Evolutionary conservation across 75 land plant genomes (phyloP).

Genomic region (Larix kaempferi): DNA sequence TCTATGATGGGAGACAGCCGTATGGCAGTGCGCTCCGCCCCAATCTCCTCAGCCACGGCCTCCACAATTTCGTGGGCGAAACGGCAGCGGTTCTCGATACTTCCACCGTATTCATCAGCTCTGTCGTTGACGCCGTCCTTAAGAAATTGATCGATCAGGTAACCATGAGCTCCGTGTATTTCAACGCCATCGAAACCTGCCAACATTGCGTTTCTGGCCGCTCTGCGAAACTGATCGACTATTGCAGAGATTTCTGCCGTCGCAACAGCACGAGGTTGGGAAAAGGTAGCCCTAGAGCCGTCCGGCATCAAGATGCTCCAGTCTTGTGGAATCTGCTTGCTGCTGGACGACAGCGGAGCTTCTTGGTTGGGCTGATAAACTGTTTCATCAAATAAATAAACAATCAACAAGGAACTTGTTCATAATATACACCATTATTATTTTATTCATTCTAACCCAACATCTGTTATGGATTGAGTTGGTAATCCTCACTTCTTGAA

Average conservation of each 20-base stretch:
- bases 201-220: slow-evolving; percentile 19
- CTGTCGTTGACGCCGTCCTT: slow-evolving; percentile 88
- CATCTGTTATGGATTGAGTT: not conserved
- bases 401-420: no score
- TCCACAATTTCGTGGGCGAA: slow-evolving; percentile 44
- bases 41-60: slow-evolving; percentile 45
- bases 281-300: slow-evolving; percentile 9
- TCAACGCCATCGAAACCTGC: slow-evolving; percentile 81
- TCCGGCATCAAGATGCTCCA: slow-evolving; percentile 14
- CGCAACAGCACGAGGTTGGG: slow-evolving; percentile 17
- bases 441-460: not conserved
- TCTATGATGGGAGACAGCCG: slow-evolving; percentile 74
- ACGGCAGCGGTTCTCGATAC: slow-evolving; percentile 54
- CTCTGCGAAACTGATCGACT: slow-evolving; percentile 18
- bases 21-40: slow-evolving; percentile 48
- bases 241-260: slow-evolving; percentile 20
- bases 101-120: slow-evolving; percentile 70
- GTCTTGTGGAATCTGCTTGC: not conserved
- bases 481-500: not conserved
- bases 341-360: slow-evolving; percentile 7
- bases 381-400: not conserved
- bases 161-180: slow-evolving; percentile 86
- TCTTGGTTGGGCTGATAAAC: slow-evolving; percentile 22
- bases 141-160: slow-evolving; percentile 88
- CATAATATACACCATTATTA: not conserved